A percentile compares a stretch with the other conserved stretches of the same genome.
These are phyloP conservation scores for Candida silvicultrix DNA, from an alignment of 805 yeast species.

Conservation along the genomic window DNA sequence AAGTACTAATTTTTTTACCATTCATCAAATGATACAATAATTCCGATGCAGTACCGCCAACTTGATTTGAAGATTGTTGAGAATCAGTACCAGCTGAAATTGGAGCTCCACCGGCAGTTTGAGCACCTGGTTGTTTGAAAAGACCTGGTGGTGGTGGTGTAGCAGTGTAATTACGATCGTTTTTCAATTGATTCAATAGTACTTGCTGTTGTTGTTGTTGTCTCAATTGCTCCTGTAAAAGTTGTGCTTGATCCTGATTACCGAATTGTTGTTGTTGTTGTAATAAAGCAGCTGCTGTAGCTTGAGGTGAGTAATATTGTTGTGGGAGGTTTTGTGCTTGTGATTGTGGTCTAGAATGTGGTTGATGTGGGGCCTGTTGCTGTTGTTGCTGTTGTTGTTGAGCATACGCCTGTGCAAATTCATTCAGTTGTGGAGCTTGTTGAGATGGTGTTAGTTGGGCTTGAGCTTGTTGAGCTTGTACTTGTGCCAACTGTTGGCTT, in stretches of 20 bases:
- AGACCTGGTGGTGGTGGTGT: conserved; percentile 78
- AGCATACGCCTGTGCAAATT: conserved; percentile 9
- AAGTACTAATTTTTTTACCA: conserved; percentile 49
- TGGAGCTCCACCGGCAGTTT: conserved; percentile 18
- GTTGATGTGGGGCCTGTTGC: conserved; percentile 14
- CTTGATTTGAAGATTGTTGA: conserved; percentile 7
- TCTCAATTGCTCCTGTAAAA: conserved; percentile 20
- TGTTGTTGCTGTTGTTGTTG: conserved; percentile 16
- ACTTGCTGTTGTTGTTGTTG: conserved; percentile 26
- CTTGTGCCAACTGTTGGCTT: background rate
- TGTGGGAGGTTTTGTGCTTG: conserved; percentile 25
- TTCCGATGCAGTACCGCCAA: conserved; percentile 61
- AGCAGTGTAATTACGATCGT: conserved; percentile 32
- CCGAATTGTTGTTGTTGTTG: conserved; percentile 32
- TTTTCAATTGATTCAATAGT: conserved; percentile 12
- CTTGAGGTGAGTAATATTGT: conserved; percentile 24
- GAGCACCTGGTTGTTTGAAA: conserved; percentile 23
- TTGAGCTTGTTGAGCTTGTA: conserved; percentile 1
- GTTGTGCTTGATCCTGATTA: conserved; percentile 18
- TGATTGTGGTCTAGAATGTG: conserved; percentile 23
- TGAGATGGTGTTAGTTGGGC: conserved; percentile 1
- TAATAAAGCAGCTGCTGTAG: conserved; percentile 13
- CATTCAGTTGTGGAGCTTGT: conserved; percentile 2
- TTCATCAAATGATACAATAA: conserved; percentile 79
- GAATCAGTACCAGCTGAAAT: conserved; percentile 1